Conservation (phyloP, 805 yeast genomes). For the Jamesozyma rosinii region DNA sequence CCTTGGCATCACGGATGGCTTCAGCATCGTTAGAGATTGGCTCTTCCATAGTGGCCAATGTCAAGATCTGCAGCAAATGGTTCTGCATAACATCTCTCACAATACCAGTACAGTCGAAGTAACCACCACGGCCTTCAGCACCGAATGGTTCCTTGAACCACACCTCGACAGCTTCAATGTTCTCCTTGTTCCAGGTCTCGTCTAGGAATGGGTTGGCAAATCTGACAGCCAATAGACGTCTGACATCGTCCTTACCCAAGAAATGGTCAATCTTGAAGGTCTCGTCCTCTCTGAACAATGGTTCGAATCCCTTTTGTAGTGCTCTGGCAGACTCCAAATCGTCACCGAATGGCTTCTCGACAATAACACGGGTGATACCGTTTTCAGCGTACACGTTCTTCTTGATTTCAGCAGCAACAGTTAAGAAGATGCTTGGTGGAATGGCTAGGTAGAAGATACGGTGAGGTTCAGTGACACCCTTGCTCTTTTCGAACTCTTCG, state of each 20-base stretch:
- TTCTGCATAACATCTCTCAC: slow-evolving; percentile 98
- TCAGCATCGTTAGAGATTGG: slow-evolving; percentile 89
- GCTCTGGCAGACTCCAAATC: slow-evolving; percentile 73
- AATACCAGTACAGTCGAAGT: slow-evolving; percentile 90
- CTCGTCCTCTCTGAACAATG: slow-evolving; percentile 84
- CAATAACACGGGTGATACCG: slow-evolving; percentile 73
- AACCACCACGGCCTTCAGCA: slow-evolving; percentile 98
- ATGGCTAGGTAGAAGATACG: slow-evolving; percentile 85
- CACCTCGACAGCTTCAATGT: slow-evolving; percentile 72
- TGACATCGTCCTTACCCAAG: slow-evolving; percentile 95
- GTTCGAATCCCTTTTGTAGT: slow-evolving; percentile 68
- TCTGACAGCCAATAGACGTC: slow-evolving; percentile 79
- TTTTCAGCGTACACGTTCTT: slow-evolving; percentile 15
- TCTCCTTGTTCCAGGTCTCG: slow-evolving; percentile 83
- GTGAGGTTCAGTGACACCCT: slow-evolving; percentile 46
- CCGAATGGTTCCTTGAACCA: slow-evolving; percentile 97
- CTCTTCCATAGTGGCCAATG: slow-evolving; percentile 89
- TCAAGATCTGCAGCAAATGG: slow-evolving; percentile 86
- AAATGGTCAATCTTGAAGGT: slow-evolving; percentile 94
- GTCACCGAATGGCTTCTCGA: slow-evolving; percentile 96
- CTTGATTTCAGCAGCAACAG: slow-evolving; percentile 65
- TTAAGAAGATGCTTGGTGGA: slow-evolving; percentile 84
- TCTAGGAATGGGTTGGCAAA: slow-evolving; percentile 83
- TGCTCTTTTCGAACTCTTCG: slow-evolving; percentile 47
- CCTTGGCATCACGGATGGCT: slow-evolving; percentile 92